Evolutionary conservation across 1,284 basidiomycete species (phyloP).

Genomic region (Ceratorhiza oryzae-sativae): DNA sequence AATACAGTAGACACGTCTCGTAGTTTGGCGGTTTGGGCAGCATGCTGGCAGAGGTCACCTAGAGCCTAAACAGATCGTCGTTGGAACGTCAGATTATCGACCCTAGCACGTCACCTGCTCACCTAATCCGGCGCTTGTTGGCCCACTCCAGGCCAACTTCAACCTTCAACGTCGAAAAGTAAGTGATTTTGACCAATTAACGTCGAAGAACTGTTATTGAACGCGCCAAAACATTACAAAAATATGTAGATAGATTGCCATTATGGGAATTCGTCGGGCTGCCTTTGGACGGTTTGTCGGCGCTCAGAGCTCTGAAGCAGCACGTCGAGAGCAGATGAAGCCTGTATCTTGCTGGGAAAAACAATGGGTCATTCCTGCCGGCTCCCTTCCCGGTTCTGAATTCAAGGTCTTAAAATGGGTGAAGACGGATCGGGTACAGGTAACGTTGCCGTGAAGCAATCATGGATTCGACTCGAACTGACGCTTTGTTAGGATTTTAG

Average conservation of each 20-base stretch:
- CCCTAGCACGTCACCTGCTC: constrained; percentile 19
- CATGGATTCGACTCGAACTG: neutral
- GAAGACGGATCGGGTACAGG: constrained; percentile 41
- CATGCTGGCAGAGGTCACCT: neutral
- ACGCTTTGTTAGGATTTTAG: constrained; percentile 40
- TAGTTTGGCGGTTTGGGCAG: constrained; percentile 15
- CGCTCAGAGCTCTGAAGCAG: constrained; percentile 36
- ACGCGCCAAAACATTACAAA: neutral
- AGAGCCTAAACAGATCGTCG: neutral
- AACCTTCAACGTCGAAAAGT: neutral
- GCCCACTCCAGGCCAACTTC: neutral
- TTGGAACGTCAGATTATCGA: neutral
- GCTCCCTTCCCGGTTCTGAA: constrained; percentile 41
- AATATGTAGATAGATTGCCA: neutral
- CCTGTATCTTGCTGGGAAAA: constrained; percentile 43
- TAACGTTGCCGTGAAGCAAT: neutral
- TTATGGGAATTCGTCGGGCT: constrained; percentile 34
- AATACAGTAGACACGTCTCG: constrained; percentile 25
- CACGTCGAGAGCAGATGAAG: constrained; percentile 38
- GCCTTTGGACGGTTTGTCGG: constrained; percentile 36
- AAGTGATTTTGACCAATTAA: neutral
- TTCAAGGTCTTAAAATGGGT: constrained; percentile 43
- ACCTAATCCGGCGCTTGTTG: constrained; percentile 8
- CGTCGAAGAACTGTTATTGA: neutral
- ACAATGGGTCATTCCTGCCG: constrained; percentile 42